Evolutionary conservation across 345 rosid species (phyloP), one percentile per base, ranked within the genome.

Genomic region (Euphorbia lathyris): DNA sequence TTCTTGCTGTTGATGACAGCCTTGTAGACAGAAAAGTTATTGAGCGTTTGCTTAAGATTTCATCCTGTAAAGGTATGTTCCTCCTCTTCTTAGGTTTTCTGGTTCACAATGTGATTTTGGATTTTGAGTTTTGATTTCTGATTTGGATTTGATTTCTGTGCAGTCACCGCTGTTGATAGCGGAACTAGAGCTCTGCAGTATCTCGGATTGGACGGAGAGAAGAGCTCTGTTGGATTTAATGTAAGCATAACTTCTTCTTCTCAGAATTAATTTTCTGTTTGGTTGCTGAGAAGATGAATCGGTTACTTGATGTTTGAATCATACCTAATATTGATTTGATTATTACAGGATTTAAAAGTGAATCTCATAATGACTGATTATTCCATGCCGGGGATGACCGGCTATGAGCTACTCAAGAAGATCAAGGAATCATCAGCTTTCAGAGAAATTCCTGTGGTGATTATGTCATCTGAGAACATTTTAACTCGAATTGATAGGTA

Each of bases 1-100:
- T 93, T 80, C 98, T 93, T 22, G 98, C 97, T 51, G 97, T 93
- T 4, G 97, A 93, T 65, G 97, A 93, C 67, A 93, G 98, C 45
- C 67, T 77, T 3, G 94, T 90, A 1, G 98, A 93, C 69, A 81
- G 97, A 27, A 90, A 87, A 63, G 85, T 90, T 63, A 89, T 93
- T 43, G 97, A 93, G 53, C 77, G 90, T 34, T 76, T 93, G 82
- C 94, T 93, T 1, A 83, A 81, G 82, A 79, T 83, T 25, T 88
- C 93, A 0, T 86, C 98, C 1, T 93, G 96, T 68, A 91, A 85
- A 88, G 97, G 98, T 93, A 42, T 7, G 29, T 58, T 48, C 26
- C 47, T 43, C 16, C 22, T 12, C 59, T 59, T 19, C 34, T 26
- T 7, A 4, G 2, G 48, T 13, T 43, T 43, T 43, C 13, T 11